Conservation (phyloP, 139 green algal species). For the Mychonastes homosphaera region DNA sequence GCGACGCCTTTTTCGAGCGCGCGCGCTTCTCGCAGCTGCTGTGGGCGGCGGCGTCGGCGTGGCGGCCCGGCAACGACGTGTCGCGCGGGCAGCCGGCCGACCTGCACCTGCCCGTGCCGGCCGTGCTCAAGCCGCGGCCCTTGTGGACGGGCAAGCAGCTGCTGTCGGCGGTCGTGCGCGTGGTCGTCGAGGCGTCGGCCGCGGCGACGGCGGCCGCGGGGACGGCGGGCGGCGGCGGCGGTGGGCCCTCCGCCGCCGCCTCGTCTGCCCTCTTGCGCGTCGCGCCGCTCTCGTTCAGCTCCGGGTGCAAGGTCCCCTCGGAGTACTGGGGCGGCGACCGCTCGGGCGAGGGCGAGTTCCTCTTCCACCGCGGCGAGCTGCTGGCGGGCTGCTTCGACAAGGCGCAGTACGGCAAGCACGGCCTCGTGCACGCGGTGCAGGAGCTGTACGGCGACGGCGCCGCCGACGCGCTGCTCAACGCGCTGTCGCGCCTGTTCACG, state of each 20-base stretch:
- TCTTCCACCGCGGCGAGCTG: conserved; percentile 62
- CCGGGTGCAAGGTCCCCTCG: conserved; percentile 55
- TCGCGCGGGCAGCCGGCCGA: background rate
- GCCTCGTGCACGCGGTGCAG: conserved; percentile 88
- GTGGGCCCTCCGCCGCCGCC: too few relatives aligned
- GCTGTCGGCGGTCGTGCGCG: conserved; percentile 57
- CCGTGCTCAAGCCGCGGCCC: conserved; percentile 62
- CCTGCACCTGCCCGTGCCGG: conserved; percentile 55
- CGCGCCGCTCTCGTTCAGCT: conserved; percentile 66
- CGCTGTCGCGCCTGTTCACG: conserved; percentile 82
- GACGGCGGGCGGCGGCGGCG: too few relatives aligned
- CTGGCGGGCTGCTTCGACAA: conserved; percentile 89
- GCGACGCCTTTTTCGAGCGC: conserved; percentile 72
- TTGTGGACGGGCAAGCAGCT: conserved; percentile 96
- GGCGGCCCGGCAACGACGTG: conserved; percentile 7
- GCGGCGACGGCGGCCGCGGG: too few relatives aligned
- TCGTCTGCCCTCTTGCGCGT: too few relatives aligned
- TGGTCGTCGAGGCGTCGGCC: too few relatives aligned
- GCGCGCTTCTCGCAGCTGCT: conserved; percentile 70
- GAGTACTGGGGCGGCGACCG: conserved; percentile 66
- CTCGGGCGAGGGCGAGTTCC: conserved; percentile 51
- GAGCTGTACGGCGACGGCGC: conserved; percentile 80
- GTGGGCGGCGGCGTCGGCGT: conserved; percentile 42
- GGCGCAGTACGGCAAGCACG: conserved; percentile 82
- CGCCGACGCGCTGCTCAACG: conserved; percentile 67